Conservation (phyloP, 164 flowering plant genomes). For the Echeveria elegans region DNA sequence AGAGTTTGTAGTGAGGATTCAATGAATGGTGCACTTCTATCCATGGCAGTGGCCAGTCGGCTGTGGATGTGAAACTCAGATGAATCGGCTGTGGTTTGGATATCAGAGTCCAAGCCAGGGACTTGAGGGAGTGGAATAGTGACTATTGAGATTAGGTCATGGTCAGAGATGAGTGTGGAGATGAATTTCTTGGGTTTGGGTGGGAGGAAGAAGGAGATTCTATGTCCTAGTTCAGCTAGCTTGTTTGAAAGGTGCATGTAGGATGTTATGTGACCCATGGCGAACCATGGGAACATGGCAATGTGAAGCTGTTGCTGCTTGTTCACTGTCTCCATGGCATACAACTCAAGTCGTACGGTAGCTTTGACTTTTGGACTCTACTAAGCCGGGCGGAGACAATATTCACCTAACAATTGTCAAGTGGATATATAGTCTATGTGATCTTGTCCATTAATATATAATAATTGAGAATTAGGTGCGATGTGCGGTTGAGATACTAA, state of each 20-base stretch:
- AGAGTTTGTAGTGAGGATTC: not conserved
- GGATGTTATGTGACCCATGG: not conserved
- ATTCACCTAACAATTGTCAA: too few species aligned
- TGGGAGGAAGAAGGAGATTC: not conserved
- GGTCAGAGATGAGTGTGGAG: not conserved
- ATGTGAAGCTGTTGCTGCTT: slow-evolving; percentile 2
- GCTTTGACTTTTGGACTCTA: too few species aligned
- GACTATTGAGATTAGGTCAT: not conserved
- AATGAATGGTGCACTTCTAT: not conserved
- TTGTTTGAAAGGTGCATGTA: not conserved
- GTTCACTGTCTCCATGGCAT: too few species aligned
- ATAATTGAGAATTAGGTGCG: too few species aligned
- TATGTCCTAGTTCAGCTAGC: not conserved
- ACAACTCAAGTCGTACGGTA: too few species aligned
- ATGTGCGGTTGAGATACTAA: too few species aligned
- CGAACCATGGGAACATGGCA: not conserved
- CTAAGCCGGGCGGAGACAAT: too few species aligned
- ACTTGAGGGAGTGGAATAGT: not conserved
- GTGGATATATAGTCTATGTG: too few species aligned
- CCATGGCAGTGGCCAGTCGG: not conserved
- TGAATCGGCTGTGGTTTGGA: not conserved
- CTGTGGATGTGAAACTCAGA: not conserved
- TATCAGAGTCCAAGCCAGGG: not conserved
- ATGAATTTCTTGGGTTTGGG: not conserved
- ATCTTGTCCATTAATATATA: too few species aligned